Conservation (phyloP, 805 yeast genomes). For the Candida montana region DNA sequence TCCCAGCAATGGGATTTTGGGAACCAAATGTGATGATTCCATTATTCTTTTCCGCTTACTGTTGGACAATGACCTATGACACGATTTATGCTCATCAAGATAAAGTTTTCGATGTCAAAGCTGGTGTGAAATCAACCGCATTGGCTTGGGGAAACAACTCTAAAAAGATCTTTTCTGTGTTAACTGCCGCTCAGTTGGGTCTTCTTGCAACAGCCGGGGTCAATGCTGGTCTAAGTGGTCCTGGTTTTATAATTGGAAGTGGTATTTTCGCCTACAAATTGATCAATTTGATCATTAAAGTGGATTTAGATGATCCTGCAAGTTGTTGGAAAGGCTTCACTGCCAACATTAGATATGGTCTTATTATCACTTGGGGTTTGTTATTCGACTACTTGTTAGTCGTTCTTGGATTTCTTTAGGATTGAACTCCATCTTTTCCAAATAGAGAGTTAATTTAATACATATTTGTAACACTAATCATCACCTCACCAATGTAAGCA, state of each 20-base stretch:
- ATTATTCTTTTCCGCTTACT: constrained; percentile 65
- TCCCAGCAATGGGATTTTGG: constrained; percentile 92
- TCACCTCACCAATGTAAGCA: too few relatives aligned
- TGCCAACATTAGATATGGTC: constrained; percentile 73
- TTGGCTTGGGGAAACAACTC: constrained; percentile 86
- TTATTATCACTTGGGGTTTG: constrained; percentile 61
- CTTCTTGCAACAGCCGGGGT: constrained; percentile 64
- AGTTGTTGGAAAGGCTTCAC: constrained; percentile 81
- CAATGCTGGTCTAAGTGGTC: constrained; percentile 71
- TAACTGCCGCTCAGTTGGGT: constrained; percentile 65
- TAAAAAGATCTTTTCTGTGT: constrained; percentile 58
- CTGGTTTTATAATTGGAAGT: constrained; percentile 69
- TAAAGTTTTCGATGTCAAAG: constrained; percentile 76
- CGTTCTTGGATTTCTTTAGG: constrained; percentile 39
- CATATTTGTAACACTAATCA: too few relatives aligned
- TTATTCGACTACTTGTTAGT: constrained; percentile 57
- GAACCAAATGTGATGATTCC: constrained; percentile 73
- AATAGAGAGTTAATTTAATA: too few relatives aligned
- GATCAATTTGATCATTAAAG: constrained; percentile 60
- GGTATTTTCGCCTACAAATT: constrained; percentile 66
- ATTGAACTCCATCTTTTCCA: too few relatives aligned
- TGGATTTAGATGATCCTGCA: constrained; percentile 72
- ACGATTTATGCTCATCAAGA: constrained; percentile 98
- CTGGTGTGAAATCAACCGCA: constrained; percentile 95
- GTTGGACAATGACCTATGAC: constrained; percentile 96